Evolutionary conservation across 2,329 filamentous ascomycete species (phyloP), one percentile per base, ranked within the genome.

Genomic region (Ciborinia camelliae): DNA sequence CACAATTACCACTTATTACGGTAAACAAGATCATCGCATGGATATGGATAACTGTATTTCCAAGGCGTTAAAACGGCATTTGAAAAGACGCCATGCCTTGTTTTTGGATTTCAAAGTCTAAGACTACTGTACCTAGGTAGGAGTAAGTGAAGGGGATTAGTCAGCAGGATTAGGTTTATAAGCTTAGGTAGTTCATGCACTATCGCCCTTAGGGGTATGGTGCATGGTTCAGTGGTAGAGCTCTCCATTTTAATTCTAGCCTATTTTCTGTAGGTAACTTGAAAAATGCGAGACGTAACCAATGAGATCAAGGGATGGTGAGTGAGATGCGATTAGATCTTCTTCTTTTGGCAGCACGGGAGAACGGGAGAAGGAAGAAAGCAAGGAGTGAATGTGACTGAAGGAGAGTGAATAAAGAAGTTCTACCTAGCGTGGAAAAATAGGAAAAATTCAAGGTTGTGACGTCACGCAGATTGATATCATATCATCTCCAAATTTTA

Each of bases 11-110:
- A 23, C 20, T n/a, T n/a, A n/a, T n/a, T n/a, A n/a, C n/a, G n/a
- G n/a, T n/a, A n/a, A n/a, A n/a, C n/a, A n/a, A n/a, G n/a, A n/a
- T n/a, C n/a, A n/a, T n/a, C n/a, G n/a, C n/a, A n/a, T n/a, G n/a
- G n/a, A n/a, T n/a, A n/a, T n/a, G n/a, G n/a, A n/a, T n/a, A n/a
- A n/a, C n/a, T n/a, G n/a, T n/a, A n/a, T n/a, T n/a, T n/a, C n/a
- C n/a, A n/a, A n/a, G n/a, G n/a, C n/a, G n/a, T n/a, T 35, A 59
- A 59, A 47, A 59, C 41, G 55, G 30, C 41, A 47, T n/a, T 58
- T 47, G 28, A 18, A 8, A 23, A 47, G 4, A 32, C 54, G 28
- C 54, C 39, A 58, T 45, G 30, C 55, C 55, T 59, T 59, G 55
- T 26, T 59, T 58, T 45, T 26, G 10, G 10, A 35, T 23, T 45